phyloP scores from a whole-genome alignment of 176 grass and related monocot genomes.

The Thalia dealbata region DNA sequence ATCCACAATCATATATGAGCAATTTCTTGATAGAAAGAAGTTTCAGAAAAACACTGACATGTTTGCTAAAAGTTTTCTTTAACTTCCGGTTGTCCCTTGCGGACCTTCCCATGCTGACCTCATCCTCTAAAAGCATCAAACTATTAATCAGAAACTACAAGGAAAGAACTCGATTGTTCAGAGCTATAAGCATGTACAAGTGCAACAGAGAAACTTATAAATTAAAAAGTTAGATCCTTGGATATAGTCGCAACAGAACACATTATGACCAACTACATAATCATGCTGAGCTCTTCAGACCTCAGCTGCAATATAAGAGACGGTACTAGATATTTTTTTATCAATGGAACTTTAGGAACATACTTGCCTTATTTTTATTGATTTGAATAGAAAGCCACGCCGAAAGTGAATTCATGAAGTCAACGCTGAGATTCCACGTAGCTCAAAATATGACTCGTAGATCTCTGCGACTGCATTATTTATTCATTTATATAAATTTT shows the following conservation, averaged over 20 bases:
- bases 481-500: too few relatives aligned
- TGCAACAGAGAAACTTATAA: background rate
- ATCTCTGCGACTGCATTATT: too few relatives aligned
- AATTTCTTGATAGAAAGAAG: background rate
- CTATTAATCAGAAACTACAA: background rate
- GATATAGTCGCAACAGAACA: background rate
- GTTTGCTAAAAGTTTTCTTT: slow-evolving; percentile 37
- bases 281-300: too few relatives aligned
- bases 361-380: background rate
- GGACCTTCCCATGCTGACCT: slow-evolving; percentile 38
- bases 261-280: too few relatives aligned
- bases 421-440: background rate
- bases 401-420: background rate
- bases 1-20: background rate
- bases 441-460: too few relatives aligned
- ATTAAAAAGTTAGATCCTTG: background rate
- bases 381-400: background rate
- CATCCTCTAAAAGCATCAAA: slow-evolving; percentile 54
- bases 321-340: too few relatives aligned
- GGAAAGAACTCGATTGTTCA: background rate
- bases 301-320: too few relatives aligned
- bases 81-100: slow-evolving; percentile 33
- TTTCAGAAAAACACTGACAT: slow-evolving; percentile 42
- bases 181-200: background rate
- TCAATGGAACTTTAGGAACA: background rate